Evolutionary conservation across 345 rosid genomes (phyloP), one percentile per base, ranked within the genome.

Genomic region (Eucalyptus leucophloia): DNA sequence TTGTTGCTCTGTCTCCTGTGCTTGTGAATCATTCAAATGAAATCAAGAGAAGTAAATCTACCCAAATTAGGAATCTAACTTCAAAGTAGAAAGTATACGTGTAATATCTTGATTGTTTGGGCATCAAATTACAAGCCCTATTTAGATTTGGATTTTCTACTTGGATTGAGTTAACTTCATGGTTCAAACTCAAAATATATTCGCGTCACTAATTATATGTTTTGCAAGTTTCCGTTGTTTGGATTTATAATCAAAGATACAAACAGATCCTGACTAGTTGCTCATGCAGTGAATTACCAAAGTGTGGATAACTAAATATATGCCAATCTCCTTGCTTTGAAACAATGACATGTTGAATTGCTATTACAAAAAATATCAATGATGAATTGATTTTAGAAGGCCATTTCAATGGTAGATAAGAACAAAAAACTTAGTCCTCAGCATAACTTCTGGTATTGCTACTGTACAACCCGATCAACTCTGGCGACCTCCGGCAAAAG

Each of bases 171-270:
- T 58, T 58, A 10, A 8, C 60, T 54, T 54, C 11, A 54, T 7
- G 26, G 26, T 23, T 56, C 62, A 56, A 56, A 56, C 28, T 56
- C 62, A 56, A 56, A 56, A 56, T 56, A 56, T 24, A 24, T 56
- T 24, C 6, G 5, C 30, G 28, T 24, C 62, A 23, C 30, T 56
- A 12, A 60, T 26, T 26, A 26, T 58, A 58, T 58, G 67, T 26
- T 11, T 58, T 58, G 51, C 91, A 91, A 91, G 90, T 10, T 92
- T 91, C 12, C 92, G 89, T 54, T 89, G 92, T 86, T 69, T 92
- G 90, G 94, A 92, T 89, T 87, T 91, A 77, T 89, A 54, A 21
- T 7, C 11, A 62, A 87, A 90, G 19, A 10, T 5, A 77, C 49
- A 37, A 14, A 13, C 28, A 42, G 89, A 92, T 87, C 91, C 91